phyloP scores from a whole-genome alignment of 2,329 filamentous ascomycete species.

The Hymenoscyphus linearis region DNA sequence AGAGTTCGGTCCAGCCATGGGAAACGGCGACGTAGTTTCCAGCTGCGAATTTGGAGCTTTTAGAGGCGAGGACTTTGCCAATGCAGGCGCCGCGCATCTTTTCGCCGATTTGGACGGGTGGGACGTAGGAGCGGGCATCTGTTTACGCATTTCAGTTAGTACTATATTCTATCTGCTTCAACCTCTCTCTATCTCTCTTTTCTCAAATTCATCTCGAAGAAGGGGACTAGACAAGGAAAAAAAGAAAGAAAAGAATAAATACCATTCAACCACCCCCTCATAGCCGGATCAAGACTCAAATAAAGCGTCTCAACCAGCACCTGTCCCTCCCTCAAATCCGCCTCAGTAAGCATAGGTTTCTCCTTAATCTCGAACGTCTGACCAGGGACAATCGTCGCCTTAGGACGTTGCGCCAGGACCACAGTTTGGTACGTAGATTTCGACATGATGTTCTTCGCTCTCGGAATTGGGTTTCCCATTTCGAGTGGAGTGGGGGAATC shows the following conservation, averaged over 20 bases:
- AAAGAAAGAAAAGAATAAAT: conserved; percentile 13
- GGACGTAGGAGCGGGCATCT: conserved; percentile 55
- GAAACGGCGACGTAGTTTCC: conserved; percentile 53
- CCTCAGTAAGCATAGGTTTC: conserved; percentile 39
- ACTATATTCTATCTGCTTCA: conserved; percentile 2
- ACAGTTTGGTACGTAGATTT: conserved; percentile 36
- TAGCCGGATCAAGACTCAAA: conserved; percentile 68
- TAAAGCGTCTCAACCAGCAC: conserved; percentile 58
- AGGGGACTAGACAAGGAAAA: neutral
- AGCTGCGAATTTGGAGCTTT: conserved; percentile 46
- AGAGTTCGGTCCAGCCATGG: conserved; percentile 63
- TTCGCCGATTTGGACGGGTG: conserved; percentile 62
- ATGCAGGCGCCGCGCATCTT: conserved; percentile 62
- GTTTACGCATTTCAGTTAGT: conserved; percentile 2
- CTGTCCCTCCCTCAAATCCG: conserved; percentile 56
- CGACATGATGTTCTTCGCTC: conserved; percentile 28
- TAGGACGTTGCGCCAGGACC: conserved; percentile 60
- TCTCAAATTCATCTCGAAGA: neutral
- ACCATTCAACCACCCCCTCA: conserved; percentile 67
- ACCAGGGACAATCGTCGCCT: conserved; percentile 54
- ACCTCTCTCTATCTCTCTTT: neutral
- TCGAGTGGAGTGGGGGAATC: neutral
- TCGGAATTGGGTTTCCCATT: conserved; percentile 20
- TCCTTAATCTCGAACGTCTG: conserved; percentile 56
- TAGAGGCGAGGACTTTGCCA: conserved; percentile 56